Evolutionary conservation across 1,139 yeast genomes (phyloP).

Genomic region (Chernovozyma aurita): DNA sequence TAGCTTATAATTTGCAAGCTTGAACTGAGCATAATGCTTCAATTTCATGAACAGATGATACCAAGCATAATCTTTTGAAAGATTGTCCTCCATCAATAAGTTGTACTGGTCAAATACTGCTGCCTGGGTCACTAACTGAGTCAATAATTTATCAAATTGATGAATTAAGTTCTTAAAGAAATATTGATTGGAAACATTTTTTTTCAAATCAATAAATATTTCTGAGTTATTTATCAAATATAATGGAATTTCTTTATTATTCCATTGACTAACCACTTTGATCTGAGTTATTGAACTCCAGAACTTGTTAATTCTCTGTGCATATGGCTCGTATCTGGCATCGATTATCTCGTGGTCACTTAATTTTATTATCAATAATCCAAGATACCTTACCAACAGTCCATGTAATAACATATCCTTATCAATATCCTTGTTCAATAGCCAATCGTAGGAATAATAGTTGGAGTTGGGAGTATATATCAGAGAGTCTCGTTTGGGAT

Average conservation of each 20-base stretch:
- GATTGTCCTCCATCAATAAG: conserved; percentile 38
- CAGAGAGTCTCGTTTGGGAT: conserved; percentile 24
- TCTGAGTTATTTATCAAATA: conserved; percentile 18
- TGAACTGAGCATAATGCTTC: conserved; percentile 52
- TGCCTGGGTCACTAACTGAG: conserved; percentile 14
- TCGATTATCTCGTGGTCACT: conserved; percentile 43
- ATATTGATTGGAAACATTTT: neutral
- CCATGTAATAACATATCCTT: conserved; percentile 30
- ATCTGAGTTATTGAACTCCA: conserved; percentile 12
- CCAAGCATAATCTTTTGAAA: conserved; percentile 68
- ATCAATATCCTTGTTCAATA: conserved; percentile 25
- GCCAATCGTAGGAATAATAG: conserved; percentile 33
- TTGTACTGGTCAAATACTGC: conserved; percentile 33
- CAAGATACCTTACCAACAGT: conserved; percentile 35
- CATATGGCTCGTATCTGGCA: conserved; percentile 22
- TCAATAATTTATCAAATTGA: conserved; percentile 14
- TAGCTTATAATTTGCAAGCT: conserved; percentile 50
- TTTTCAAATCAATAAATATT: conserved; percentile 18
- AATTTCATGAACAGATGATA: conserved; percentile 56
- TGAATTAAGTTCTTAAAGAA: conserved; percentile 17
- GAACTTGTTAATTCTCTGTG: conserved; percentile 15
- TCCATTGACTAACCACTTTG: conserved; percentile 19
- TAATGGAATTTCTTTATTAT: conserved; percentile 16
- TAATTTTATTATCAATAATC: conserved; percentile 32
- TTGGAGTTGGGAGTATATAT: conserved; percentile 36